A percentile compares a stretch with the other conserved stretches of the same genome.
Conservation (phyloP, 2,329 filamentous ascomycete genomes). For the Cordyceps javanica region DNA sequence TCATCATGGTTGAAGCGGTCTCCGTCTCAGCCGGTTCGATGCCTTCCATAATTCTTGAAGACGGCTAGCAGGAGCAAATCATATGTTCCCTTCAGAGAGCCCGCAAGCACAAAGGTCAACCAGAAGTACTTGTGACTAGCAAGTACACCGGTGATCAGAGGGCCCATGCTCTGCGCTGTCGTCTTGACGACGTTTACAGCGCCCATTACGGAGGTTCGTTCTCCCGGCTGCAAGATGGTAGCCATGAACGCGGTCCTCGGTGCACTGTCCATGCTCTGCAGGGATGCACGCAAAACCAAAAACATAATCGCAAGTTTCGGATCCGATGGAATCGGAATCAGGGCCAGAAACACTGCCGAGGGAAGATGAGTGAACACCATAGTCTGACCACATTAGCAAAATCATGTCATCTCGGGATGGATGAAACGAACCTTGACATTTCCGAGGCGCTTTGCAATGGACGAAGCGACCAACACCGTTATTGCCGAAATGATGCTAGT, state of each 20-base stretch:
- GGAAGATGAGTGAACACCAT: constrained; percentile 74
- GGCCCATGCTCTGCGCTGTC: constrained; percentile 53
- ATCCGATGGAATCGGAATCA: constrained; percentile 53
- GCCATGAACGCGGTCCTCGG: constrained; percentile 65
- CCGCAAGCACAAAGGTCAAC: constrained; percentile 57
- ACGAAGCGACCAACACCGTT: constrained; percentile 47
- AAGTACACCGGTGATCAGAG: constrained; percentile 58
- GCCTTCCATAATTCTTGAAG: constrained; percentile 27
- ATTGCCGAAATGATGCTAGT: constrained; percentile 45
- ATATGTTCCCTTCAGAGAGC: constrained; percentile 54
- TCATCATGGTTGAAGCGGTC: neutral
- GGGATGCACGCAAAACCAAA: constrained; percentile 55
- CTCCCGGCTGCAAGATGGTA: constrained; percentile 54
- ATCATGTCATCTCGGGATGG: neutral
- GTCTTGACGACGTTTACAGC: constrained; percentile 66
- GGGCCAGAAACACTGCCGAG: constrained; percentile 56
- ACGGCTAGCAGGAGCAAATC: constrained; percentile 51
- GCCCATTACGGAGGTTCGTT: constrained; percentile 68
- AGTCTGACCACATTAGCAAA: constrained; percentile 32
- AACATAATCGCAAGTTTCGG: constrained; percentile 51
- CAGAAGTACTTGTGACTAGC: constrained; percentile 52
- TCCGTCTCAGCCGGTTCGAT: neutral
- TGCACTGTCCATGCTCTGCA: constrained; percentile 64
- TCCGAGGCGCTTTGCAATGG: constrained; percentile 49
- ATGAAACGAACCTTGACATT: constrained; percentile 54